Conservation (phyloP, 805 yeast species). For the Metschnikowia shivogae region DNA sequence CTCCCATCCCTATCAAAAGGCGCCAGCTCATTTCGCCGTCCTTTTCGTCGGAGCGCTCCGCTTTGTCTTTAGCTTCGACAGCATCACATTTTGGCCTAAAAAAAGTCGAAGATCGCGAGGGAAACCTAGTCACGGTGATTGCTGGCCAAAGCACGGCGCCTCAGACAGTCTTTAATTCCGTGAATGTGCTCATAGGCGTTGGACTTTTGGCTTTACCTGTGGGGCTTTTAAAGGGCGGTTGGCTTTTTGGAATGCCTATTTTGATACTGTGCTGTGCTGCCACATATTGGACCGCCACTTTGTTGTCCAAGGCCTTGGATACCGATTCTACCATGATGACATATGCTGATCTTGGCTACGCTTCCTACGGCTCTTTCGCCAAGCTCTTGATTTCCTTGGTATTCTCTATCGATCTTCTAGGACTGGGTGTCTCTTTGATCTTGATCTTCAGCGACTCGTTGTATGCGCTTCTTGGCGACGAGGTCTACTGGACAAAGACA, state of each 20-base stretch:
- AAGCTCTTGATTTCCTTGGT: constrained; percentile 67
- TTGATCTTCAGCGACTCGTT: constrained; percentile 85
- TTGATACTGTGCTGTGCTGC: constrained; percentile 57
- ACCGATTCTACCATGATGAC: constrained; percentile 29
- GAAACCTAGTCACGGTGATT: constrained; percentile 63
- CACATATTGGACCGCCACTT: constrained; percentile 73
- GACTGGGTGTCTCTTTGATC: constrained; percentile 76
- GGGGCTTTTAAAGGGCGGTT: constrained; percentile 61
- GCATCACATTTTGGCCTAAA: constrained; percentile 53
- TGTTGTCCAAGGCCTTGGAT: constrained; percentile 38
- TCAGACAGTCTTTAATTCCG: constrained; percentile 63
- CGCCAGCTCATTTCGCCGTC: constrained; percentile 36
- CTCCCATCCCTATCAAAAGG: constrained; percentile 24
- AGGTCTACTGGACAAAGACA: constrained; percentile 34
- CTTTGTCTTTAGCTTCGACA: constrained; percentile 32
- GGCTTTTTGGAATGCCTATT: constrained; percentile 59
- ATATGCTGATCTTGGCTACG: constrained; percentile 28
- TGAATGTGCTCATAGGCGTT: constrained; percentile 64
- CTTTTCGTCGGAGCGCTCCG: constrained; percentile 40
- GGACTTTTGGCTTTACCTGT: constrained; percentile 65
- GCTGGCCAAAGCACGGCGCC: constrained; percentile 80
- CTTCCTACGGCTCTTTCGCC: constrained; percentile 47
- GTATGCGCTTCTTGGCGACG: constrained; percentile 32
- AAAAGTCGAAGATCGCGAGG: constrained; percentile 66
- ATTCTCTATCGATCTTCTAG: constrained; percentile 73